Evolutionary conservation across 768 basidiomycete genomes (phyloP).

Genomic region (Omphalotus guepiniiformis): DNA sequence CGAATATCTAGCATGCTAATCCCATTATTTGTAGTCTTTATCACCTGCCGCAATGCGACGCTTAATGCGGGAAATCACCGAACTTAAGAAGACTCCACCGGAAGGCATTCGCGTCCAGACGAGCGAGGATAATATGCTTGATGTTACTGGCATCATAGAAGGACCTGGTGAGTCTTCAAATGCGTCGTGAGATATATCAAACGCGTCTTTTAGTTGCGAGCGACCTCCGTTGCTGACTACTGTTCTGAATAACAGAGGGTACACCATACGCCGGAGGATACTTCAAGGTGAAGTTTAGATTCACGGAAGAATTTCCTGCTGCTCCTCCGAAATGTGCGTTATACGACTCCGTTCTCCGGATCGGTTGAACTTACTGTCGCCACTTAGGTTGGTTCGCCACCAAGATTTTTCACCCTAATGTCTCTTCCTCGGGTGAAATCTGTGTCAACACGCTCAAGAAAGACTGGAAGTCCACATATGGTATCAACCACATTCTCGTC

Average conservation of each 20-base stretch:
- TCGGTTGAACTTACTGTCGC: neutral
- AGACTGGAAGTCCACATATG: slow-evolving; percentile 91
- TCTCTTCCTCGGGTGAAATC: slow-evolving; percentile 85
- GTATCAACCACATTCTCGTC: slow-evolving; percentile 86
- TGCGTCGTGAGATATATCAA: neutral
- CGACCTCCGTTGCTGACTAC: slow-evolving; percentile 7
- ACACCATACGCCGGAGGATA: slow-evolving; percentile 68
- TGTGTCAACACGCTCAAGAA: slow-evolving; percentile 98
- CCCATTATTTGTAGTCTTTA: slow-evolving; percentile 27
- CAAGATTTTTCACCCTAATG: slow-evolving; percentile 97
- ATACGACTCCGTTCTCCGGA: neutral
- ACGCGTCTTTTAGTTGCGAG: slow-evolving; percentile 14
- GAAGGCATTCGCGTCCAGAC: slow-evolving; percentile 90
- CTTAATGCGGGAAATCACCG: slow-evolving; percentile 80
- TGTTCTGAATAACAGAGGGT: slow-evolving; percentile 37
- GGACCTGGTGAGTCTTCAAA: slow-evolving; percentile 68
- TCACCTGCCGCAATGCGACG: slow-evolving; percentile 69
- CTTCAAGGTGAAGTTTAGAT: slow-evolving; percentile 77
- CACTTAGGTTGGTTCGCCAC: slow-evolving; percentile 82
- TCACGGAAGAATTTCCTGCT: slow-evolving; percentile 91
- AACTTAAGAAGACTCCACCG: slow-evolving; percentile 77
- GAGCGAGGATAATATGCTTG: slow-evolving; percentile 84
- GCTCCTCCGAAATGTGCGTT: slow-evolving; percentile 87
- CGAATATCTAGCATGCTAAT: neutral
- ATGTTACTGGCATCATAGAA: slow-evolving; percentile 83